A percentile compares a stretch with the other conserved stretches of the same genome.
Evolutionary conservation across 441 rosid genomes (phyloP).

Genomic region (Gossypium schwendimanii): DNA sequence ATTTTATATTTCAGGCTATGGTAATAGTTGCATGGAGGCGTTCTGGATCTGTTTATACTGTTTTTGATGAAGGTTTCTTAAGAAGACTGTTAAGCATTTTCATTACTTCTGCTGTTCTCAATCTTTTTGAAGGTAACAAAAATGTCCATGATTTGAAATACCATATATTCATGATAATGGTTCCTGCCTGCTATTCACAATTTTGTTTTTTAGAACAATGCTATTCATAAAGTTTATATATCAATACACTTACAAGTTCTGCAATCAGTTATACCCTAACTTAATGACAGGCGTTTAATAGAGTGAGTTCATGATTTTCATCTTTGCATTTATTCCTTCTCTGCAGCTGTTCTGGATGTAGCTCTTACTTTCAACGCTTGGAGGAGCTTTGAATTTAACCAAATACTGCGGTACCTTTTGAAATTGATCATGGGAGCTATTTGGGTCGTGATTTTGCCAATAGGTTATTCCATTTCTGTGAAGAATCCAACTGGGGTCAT

Average conservation of each 20-base stretch:
- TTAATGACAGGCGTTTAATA: background rate
- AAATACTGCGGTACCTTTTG: conserved; percentile 54
- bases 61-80: conserved; percentile 50
- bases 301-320: background rate
- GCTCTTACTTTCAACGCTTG: conserved; percentile 67
- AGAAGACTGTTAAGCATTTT: conserved; percentile 59
- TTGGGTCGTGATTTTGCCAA: conserved; percentile 67
- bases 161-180: background rate
- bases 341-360: conserved; percentile 67
- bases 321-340: conserved; percentile 17
- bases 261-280: conserved; percentile 8
- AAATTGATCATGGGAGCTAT: conserved; percentile 61
- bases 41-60: conserved; percentile 35
- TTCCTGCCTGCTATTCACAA: background rate
- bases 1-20: conserved; percentile 46
- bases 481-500: conserved; percentile 54
- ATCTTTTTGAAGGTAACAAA: conserved; percentile 51
- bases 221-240: background rate
- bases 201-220: background rate
- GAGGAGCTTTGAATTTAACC: conserved; percentile 52
- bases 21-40: conserved; percentile 73
- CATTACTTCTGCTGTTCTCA: conserved; percentile 69
- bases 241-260: background rate
- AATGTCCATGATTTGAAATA: background rate
- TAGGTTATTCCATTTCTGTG: conserved; percentile 65